A percentile compares a stretch with the other conserved stretches of the same genome.
Evolutionary conservation across 148 eudicot species (phyloP).

Genomic region (Beta vulgaris): DNA sequence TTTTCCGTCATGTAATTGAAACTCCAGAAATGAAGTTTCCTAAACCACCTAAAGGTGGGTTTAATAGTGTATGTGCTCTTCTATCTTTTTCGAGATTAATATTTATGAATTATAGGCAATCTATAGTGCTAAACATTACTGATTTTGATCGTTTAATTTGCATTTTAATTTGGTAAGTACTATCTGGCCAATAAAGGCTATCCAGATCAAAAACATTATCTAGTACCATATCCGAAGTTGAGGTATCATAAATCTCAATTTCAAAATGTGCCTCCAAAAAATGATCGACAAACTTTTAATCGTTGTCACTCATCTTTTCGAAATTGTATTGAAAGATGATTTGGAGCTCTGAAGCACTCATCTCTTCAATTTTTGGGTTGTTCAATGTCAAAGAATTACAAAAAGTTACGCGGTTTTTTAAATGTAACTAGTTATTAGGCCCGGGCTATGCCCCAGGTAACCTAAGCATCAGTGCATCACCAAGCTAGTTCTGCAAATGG

Average conservation of each 20-base stretch:
- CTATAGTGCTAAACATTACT: background rate
- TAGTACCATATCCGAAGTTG: background rate
- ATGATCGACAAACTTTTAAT: background rate
- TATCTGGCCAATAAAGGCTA: background rate
- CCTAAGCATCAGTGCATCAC: too few relatives aligned
- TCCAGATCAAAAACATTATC: background rate
- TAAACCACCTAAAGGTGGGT: too few relatives aligned
- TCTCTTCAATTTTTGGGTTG: too few relatives aligned
- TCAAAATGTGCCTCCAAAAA: background rate
- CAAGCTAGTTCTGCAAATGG: too few relatives aligned
- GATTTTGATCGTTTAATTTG: background rate
- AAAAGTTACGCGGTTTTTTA: too few relatives aligned
- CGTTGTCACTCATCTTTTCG: background rate
- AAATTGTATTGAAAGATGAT: background rate
- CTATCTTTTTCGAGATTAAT: background rate
- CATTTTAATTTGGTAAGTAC: background rate
- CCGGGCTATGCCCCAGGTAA: too few relatives aligned
- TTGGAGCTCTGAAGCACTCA: background rate
- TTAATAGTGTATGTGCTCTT: too few relatives aligned
- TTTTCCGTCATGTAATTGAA: too few relatives aligned
- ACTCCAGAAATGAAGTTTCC: background rate
- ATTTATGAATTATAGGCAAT: background rate
- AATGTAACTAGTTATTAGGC: too few relatives aligned
- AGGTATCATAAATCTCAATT: constrained; percentile 1
- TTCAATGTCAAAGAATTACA: too few relatives aligned